phyloP scores from a whole-genome alignment of 2,329 filamentous ascomycete genomes.

The Xylaria sp. region DNA sequence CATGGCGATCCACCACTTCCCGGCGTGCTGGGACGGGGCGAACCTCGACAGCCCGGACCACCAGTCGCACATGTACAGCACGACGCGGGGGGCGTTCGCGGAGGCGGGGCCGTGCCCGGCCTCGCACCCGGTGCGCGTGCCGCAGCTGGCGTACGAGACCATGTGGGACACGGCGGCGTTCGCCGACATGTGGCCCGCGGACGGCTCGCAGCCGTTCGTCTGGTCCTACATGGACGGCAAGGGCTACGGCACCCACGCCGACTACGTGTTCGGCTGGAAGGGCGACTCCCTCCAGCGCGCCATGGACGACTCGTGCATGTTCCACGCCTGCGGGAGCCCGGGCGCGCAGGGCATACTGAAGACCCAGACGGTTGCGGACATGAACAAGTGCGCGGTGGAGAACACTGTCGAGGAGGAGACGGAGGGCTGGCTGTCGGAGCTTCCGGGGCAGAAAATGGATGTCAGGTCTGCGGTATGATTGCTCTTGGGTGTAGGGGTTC shows the following conservation, averaged over 20 bases:
- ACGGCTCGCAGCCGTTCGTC: conserved; percentile 41
- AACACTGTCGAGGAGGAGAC: conserved; percentile 34
- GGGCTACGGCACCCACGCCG: conserved; percentile 38
- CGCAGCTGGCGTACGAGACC: conserved; percentile 47
- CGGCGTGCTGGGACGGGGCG: conserved; percentile 37
- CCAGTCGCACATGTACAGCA: conserved; percentile 43
- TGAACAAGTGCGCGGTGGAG: conserved; percentile 32
- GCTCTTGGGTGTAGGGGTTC: too few species aligned
- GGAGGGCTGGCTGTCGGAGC: too few species aligned
- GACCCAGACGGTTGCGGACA: conserved; percentile 32
- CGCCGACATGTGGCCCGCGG: conserved; percentile 41
- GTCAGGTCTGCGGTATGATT: too few species aligned
- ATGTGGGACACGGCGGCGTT: conserved; percentile 47
- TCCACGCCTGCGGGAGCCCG: too few species aligned
- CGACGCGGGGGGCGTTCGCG: conserved; percentile 36
- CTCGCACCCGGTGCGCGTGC: conserved; percentile 41
- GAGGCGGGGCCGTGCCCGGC: conserved; percentile 40
- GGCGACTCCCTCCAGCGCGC: conserved; percentile 43
- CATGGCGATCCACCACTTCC: conserved; percentile 44
- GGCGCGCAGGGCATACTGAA: conserved; percentile 36
- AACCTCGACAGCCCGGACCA: conserved; percentile 37
- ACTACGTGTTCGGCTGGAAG: conserved; percentile 33
- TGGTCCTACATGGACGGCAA: conserved; percentile 39
- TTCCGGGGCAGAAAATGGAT: too few species aligned
- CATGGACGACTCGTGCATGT: conserved; percentile 42